These are phyloP conservation scores for Echinosphaeria canescens DNA, from an alignment of 2,329 filamentous ascomycete species.

Conservation along the genomic window DNA sequence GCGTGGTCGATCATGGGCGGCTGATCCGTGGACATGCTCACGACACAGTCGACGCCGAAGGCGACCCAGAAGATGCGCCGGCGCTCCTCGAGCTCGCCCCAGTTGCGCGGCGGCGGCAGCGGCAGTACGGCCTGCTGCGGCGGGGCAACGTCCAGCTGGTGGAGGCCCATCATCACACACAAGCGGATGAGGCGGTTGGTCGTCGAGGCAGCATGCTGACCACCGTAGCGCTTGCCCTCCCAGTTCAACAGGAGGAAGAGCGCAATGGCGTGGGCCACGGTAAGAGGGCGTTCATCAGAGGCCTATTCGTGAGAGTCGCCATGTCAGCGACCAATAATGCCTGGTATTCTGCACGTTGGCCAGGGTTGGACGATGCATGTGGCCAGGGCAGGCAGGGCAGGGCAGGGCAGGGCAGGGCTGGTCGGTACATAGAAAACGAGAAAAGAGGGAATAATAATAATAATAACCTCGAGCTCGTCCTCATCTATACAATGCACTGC, in stretches of 20 bases:
- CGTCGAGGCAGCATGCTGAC: slow-evolving; percentile 78
- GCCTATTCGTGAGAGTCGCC: slow-evolving; percentile 18
- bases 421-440: no score
- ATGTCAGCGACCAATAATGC: no score
- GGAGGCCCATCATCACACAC: slow-evolving; percentile 66
- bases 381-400: no score
- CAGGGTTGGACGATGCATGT: no score
- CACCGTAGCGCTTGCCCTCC: slow-evolving; percentile 67
- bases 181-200: slow-evolving; percentile 49
- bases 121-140: no score
- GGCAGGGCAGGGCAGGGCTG: no score
- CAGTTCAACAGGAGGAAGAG: slow-evolving; percentile 57
- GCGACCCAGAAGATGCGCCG: slow-evolving; percentile 71
- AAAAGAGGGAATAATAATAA: no score
- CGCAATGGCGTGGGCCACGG: slow-evolving; percentile 57
- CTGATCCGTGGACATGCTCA: slow-evolving; percentile 81
- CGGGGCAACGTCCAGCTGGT: slow-evolving; percentile 58
- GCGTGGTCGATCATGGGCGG: slow-evolving; percentile 47
- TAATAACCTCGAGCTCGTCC: slow-evolving; percentile 55
- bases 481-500: slow-evolving; percentile 64
- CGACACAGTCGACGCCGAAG: slow-evolving; percentile 68
- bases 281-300: slow-evolving; percentile 60
- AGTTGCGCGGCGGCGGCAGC: slow-evolving; percentile 53
- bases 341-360: no score
- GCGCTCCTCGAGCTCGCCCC: slow-evolving; percentile 58